Percentiles rank a stretch among this genome's conserved stretches.
phyloP scores from a whole-genome alignment of 805 yeast species.

The Metschnikowia kunwiensis region DNA sequence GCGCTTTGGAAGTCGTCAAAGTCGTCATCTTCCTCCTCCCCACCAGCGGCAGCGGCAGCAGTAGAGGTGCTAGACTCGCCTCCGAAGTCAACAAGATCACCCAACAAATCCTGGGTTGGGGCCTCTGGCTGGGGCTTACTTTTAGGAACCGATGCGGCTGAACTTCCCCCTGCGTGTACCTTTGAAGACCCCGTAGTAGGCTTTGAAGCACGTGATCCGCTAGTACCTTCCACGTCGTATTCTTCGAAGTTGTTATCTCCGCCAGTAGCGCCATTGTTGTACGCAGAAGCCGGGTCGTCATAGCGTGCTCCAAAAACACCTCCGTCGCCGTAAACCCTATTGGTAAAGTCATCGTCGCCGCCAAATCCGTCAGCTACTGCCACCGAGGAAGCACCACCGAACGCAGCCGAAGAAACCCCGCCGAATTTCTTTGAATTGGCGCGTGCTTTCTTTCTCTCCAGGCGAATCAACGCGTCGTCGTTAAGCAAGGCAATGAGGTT shows the following conservation, averaged over 20 bases:
- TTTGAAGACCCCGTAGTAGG: slow-evolving; percentile 39
- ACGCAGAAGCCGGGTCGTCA: slow-evolving; percentile 53
- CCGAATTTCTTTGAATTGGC: slow-evolving; percentile 78
- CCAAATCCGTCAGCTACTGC: slow-evolving; percentile 31
- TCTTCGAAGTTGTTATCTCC: slow-evolving; percentile 53
- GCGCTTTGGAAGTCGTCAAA: slow-evolving; percentile 81
- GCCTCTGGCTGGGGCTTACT: slow-evolving; percentile 25
- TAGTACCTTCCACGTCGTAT: slow-evolving; percentile 45
- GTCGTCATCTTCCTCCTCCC: slow-evolving; percentile 64
- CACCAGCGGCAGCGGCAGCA: slow-evolving; percentile 7
- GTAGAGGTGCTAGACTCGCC: slow-evolving; percentile 16
- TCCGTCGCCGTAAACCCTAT: slow-evolving; percentile 65
- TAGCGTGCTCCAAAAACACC: slow-evolving; percentile 67
- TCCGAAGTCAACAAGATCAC: slow-evolving; percentile 44
- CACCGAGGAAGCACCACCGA: slow-evolving; percentile 48
- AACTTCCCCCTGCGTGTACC: slow-evolving; percentile 25
- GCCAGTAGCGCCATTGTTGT: slow-evolving; percentile 33
- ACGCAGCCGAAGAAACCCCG: slow-evolving; percentile 59
- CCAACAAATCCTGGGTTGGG: slow-evolving; percentile 46
- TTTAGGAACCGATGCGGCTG: slow-evolving; percentile 23
- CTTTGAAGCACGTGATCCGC: slow-evolving; percentile 18
- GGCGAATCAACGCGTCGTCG: slow-evolving; percentile 72
- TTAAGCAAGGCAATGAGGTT: slow-evolving; percentile 65
- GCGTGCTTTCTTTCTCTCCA: slow-evolving; percentile 88
- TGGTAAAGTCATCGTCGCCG: slow-evolving; percentile 46